Base-by-base conservation (phyloP, 2,329 filamentous ascomycete species). In the Diplodia mutila region DNA sequence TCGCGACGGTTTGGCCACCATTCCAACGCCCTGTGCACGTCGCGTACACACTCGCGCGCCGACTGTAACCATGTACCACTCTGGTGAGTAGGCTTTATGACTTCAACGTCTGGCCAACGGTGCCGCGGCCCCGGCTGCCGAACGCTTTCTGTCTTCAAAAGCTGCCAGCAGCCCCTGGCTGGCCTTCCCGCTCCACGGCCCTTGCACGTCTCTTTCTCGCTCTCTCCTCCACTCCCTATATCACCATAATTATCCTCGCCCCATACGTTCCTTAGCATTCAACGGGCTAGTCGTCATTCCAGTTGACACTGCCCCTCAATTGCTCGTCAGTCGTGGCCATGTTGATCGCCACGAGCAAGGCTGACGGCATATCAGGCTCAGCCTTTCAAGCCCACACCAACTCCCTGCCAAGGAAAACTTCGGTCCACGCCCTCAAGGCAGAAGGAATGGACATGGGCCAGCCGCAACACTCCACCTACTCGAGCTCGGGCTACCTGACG, bases 11-110 rank as follows among this genome's bases (percentile, higher is more conserved):
- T 52, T 68, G 61, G 72, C 72, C 70, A 69, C 71, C 76, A 78
- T 78, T 78, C 76, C 74, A 72, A 69, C 71, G 72, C 75, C 75
- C 74, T 76, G 72, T 73, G 72, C 73, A 71, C 71, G 67, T 74
- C 72, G 73, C 75, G 74, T 73, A 73, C 75, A 73, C 72, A 73
- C 74, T 71, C 72, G 74, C 75, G 73, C 69, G 69, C 69, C 68
- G 69, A 68, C 66, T 72, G 70, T 73, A 72, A 70, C 67, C 48
- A 74, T 75, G 75, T 77, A 73, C 67, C 73, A 78, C 75, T 71
- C 66, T 69, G 69, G 70, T 73, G 72, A 75, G 74, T 75, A 69
- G 66, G 69, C 69, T 70, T 75, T 69, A 72, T 73, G 71, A 75
- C 74, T 68, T 67, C 66, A 69, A 70, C 66, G 66, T 67, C 65